phyloP scores from a whole-genome alignment of 2,329 filamentous ascomycete species.

The Cladosporium oxysporum region DNA sequence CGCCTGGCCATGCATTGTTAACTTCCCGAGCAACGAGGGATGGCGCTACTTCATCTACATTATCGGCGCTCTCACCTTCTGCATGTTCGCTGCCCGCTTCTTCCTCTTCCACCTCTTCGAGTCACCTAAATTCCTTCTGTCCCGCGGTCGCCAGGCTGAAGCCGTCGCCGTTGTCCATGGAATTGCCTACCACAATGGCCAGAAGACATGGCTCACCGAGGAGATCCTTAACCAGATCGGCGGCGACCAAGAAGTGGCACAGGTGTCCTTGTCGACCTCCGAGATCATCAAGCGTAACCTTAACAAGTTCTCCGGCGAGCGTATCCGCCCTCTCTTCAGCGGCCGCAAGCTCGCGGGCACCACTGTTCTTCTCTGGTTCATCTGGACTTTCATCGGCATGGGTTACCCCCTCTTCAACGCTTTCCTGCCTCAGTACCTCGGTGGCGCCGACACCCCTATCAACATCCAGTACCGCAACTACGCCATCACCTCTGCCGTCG shows the following conservation, averaged over 20 bases:
- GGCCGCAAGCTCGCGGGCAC: slow-evolving; percentile 51
- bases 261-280: slow-evolving; percentile 43
- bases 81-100: slow-evolving; percentile 77
- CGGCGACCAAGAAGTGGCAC: slow-evolving; percentile 51
- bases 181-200: slow-evolving; percentile 63
- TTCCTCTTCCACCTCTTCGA: slow-evolving; percentile 81
- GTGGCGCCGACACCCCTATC: slow-evolving; percentile 42
- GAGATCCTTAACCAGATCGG: slow-evolving; percentile 62
- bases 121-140: slow-evolving; percentile 80
- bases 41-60: slow-evolving; percentile 75
- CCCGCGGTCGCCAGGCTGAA: slow-evolving; percentile 72
- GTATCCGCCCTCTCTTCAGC: slow-evolving; percentile 64
- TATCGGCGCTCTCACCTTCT: slow-evolving; percentile 70
- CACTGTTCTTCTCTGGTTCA: slow-evolving; percentile 67
- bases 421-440: slow-evolving; percentile 84
- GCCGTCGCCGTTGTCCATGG: slow-evolving; percentile 79
- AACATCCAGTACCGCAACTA: slow-evolving; percentile 71
- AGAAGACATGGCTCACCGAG: slow-evolving; percentile 74
- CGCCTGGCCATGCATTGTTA: slow-evolving; percentile 30
- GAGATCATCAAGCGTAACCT: slow-evolving; percentile 63
- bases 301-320: slow-evolving; percentile 64
- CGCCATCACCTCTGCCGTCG: slow-evolving; percentile 74
- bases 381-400: slow-evolving; percentile 81
- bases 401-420: slow-evolving; percentile 87
- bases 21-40: slow-evolving; percentile 60